A percentile compares a stretch with the other conserved stretches of the same genome.
Conservation (phyloP, 1,139 yeast species). For the Scheffersomyces quercinus region DNA sequence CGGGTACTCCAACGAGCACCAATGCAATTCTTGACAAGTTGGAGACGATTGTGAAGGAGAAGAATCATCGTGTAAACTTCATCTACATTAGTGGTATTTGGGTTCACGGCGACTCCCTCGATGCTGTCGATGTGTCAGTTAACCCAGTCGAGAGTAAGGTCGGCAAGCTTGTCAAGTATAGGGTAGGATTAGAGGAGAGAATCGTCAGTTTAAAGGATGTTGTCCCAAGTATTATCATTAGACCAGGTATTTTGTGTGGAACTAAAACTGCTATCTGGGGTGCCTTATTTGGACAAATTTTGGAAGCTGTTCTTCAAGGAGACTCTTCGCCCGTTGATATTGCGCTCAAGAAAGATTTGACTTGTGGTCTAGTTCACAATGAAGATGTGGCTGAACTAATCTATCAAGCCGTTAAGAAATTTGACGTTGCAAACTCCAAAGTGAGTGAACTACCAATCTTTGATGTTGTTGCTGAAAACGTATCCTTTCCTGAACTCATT, state of each 20-base stretch:
- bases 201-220: not conserved
- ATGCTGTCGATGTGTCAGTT: conserved; percentile 1
- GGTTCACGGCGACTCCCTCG: conserved; percentile 3
- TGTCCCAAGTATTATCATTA: conserved; percentile 1
- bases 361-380: not conserved
- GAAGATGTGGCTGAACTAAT: not conserved
- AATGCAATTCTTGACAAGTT: conserved; percentile 1
- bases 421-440: conserved; percentile 1
- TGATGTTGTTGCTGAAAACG: conserved; percentile 2
- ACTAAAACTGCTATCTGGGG: conserved; percentile 2
- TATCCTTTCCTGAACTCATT: not conserved
- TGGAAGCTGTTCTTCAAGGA: not conserved
- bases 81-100: conserved; percentile 4
- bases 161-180: not conserved
- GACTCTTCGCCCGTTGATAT: not conserved
- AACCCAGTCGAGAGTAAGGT: not conserved
- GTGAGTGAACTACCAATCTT: conserved; percentile 1
- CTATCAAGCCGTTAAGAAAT: not conserved
- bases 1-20: conserved; percentile 2
- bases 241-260: conserved; percentile 5
- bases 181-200: not conserved
- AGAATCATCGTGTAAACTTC: not conserved
- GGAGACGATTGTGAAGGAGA: not conserved
- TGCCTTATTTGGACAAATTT: not conserved
- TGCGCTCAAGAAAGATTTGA: not conserved